phyloP scores from a whole-genome alignment of 805 yeast species.

The Lipomyces lipofer region DNA sequence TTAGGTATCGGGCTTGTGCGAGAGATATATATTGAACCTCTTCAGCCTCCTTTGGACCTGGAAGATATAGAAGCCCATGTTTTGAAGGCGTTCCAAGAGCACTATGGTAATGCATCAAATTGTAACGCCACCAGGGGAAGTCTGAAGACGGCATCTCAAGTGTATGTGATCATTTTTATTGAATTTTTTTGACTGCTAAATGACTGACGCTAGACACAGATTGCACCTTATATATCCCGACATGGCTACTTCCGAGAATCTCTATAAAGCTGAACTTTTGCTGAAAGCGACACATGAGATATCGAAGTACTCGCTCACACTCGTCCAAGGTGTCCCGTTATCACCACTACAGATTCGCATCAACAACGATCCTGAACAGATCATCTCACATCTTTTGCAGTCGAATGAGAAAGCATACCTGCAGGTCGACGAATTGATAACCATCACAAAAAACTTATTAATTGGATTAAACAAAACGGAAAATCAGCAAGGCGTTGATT shows the following conservation, averaged over 20 bases:
- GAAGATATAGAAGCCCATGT: slow-evolving; percentile 26
- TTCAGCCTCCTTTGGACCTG: slow-evolving; percentile 19
- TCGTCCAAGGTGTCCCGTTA: slow-evolving; percentile 36
- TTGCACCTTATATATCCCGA: slow-evolving; percentile 29
- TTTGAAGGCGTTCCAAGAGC: slow-evolving; percentile 43
- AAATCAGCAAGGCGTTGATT: slow-evolving; percentile 13
- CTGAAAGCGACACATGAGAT: slow-evolving; percentile 36
- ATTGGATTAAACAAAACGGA: slow-evolving; percentile 13
- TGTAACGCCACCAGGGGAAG: slow-evolving; percentile 45
- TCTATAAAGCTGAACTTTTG: slow-evolving; percentile 30
- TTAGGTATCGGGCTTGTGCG: slow-evolving; percentile 34
- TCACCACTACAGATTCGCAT: slow-evolving; percentile 34
- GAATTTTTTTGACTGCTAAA: neutral
- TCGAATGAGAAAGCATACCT: slow-evolving; percentile 38
- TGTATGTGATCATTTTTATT: slow-evolving; percentile 10
- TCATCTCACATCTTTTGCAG: slow-evolving; percentile 38
- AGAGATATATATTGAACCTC: slow-evolving; percentile 18
- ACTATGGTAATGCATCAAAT: slow-evolving; percentile 47
- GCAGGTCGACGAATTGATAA: slow-evolving; percentile 33
- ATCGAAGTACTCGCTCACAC: slow-evolving; percentile 35
- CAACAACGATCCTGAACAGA: slow-evolving; percentile 34
- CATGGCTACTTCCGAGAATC: slow-evolving; percentile 13
- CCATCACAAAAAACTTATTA: slow-evolving; percentile 12
- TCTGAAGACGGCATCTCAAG: slow-evolving; percentile 42
- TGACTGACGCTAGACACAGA: slow-evolving; percentile 12